A percentile compares a stretch with the other conserved stretches of the same genome.
Evolutionary conservation across 768 basidiomycete species (phyloP).

Genomic region (Mycena venus): DNA sequence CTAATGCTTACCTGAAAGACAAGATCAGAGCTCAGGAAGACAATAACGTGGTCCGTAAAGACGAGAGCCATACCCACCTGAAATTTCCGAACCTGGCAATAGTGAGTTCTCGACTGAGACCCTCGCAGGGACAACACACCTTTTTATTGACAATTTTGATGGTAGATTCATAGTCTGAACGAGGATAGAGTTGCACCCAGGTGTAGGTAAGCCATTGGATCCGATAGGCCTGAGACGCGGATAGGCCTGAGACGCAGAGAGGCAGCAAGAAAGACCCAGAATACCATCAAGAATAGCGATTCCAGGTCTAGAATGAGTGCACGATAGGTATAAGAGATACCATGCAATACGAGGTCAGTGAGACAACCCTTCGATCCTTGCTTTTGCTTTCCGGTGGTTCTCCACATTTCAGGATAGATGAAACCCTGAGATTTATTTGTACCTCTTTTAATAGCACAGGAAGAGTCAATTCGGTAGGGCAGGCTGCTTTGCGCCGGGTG

Average conservation of each 20-base stretch:
- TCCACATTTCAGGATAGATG: not conserved
- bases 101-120: too few species aligned
- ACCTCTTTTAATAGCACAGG: not conserved
- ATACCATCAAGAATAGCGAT: not conserved
- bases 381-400: not conserved
- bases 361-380: not conserved
- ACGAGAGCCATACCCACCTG: not conserved
- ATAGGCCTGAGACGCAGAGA: not conserved
- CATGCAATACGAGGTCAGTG: not conserved
- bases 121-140: not conserved
- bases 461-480: not conserved
- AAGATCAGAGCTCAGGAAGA: not conserved
- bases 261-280: not conserved
- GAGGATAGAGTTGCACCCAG: not conserved
- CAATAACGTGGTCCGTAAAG: not conserved
- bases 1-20: not conserved
- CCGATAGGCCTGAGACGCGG: not conserved
- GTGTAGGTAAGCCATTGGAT: not conserved
- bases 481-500: not conserved
- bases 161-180: not conserved
- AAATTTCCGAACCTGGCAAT: not conserved
- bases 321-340: not conserved
- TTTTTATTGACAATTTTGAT: not conserved
- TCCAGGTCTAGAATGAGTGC: not conserved
- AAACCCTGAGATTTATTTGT: not conserved